Percentiles rank a stretch among this genome's conserved stretches.
These are phyloP conservation scores for Sparassis latifolia DNA, from an alignment of 1,284 basidiomycete genomes.

Conservation along the genomic window DNA sequence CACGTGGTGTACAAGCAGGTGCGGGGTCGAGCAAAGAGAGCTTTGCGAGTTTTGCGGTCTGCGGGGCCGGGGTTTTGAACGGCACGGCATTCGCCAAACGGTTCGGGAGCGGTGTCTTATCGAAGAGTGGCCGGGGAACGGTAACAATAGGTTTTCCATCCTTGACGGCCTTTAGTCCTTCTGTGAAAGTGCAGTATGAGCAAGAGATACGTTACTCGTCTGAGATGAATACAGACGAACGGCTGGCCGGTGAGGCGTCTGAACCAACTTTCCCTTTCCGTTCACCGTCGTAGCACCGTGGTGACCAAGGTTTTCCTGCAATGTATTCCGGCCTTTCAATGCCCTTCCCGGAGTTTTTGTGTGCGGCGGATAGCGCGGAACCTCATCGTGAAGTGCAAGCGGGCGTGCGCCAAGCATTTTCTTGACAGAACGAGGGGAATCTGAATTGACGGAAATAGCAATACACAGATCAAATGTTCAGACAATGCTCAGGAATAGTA, in stretches of 20 bases:
- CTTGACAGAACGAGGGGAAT: not conserved
- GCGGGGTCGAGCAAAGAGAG: slow-evolving; percentile 24
- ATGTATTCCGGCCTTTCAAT: slow-evolving; percentile 30
- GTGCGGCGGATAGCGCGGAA: slow-evolving; percentile 20
- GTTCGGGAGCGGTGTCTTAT: slow-evolving; percentile 54
- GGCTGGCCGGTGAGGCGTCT: slow-evolving; percentile 28
- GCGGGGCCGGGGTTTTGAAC: slow-evolving; percentile 24
- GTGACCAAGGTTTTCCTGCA: slow-evolving; percentile 47
- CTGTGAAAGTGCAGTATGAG: slow-evolving; percentile 1
- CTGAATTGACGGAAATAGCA: too few relatives aligned
- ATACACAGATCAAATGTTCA: too few relatives aligned
- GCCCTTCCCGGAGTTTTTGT: slow-evolving; percentile 48
- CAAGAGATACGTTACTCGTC: not conserved
- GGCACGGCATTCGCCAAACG: slow-evolving; percentile 28
- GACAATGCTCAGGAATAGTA: too few relatives aligned
- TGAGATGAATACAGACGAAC: slow-evolving; percentile 12
- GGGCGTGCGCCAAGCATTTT: slow-evolving; percentile 42
- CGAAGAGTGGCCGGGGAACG: slow-evolving; percentile 41
- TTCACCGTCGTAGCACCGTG: slow-evolving; percentile 32
- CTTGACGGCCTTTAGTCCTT: slow-evolving; percentile 17
- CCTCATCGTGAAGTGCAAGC: slow-evolving; percentile 26
- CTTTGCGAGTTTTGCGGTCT: slow-evolving; percentile 27
- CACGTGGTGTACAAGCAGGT: slow-evolving; percentile 28
- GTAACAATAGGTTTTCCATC: slow-evolving; percentile 16
- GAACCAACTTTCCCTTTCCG: slow-evolving; percentile 35